A percentile compares a stretch with the other conserved stretches of the same genome.
phyloP scores from a whole-genome alignment of 352 stramenopile species.

The Pythium dissotocum region DNA sequence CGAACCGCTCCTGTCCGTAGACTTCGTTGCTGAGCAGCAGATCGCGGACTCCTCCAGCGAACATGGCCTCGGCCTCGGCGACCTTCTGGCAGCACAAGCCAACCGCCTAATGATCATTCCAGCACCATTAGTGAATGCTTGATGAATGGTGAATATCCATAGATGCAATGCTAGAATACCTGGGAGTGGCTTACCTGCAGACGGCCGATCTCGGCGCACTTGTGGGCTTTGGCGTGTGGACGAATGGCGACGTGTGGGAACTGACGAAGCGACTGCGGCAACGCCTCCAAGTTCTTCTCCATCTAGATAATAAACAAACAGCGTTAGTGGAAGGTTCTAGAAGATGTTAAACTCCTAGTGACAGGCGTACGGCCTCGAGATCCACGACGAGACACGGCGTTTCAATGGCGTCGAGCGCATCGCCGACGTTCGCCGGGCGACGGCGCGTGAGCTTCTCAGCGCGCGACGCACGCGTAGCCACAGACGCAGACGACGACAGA shows the following conservation, averaged over 20 bases:
- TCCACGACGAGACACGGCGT: conserved; percentile 72
- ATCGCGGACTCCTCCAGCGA: conserved; percentile 48
- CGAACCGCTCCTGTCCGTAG: conserved; percentile 40
- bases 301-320: conserved; percentile 28
- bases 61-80: conserved; percentile 72
- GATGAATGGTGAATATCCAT: too few species aligned
- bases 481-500: neutral
- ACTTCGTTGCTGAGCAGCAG: conserved; percentile 78
- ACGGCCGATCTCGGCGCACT: conserved; percentile 49
- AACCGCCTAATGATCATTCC: conserved; percentile 22
- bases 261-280: conserved; percentile 37
- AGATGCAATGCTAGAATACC: conserved; percentile 13
- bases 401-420: conserved; percentile 45
- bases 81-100: conserved; percentile 77
- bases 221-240: conserved; percentile 77
- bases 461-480: conserved; percentile 3
- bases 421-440: conserved; percentile 31
- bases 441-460: conserved; percentile 20
- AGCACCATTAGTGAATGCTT: neutral
- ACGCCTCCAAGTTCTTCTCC: conserved; percentile 47
- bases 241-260: conserved; percentile 45
- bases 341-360: neutral
- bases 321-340: too few species aligned
- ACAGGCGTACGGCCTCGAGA: conserved; percentile 42
- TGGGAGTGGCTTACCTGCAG: conserved; percentile 50